These are phyloP conservation scores for Boletellus sp. DNA, from an alignment of 1,284 basidiomycete species.

Conservation along the genomic window DNA sequence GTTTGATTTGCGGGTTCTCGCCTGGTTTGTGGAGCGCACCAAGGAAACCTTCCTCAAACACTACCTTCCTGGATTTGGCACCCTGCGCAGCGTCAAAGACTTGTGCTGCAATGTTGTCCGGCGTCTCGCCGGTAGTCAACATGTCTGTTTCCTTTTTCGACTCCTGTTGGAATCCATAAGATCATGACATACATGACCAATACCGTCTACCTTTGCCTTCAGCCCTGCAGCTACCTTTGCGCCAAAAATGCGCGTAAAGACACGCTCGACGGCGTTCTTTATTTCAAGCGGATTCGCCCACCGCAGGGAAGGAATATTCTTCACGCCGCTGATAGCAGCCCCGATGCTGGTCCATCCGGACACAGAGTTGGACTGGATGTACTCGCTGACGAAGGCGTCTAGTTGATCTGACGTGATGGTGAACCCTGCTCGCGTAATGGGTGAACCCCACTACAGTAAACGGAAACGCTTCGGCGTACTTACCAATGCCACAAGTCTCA, in stretches of 20 bases:
- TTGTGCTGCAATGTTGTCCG: slow-evolving; percentile 31
- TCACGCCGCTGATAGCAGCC: slow-evolving; percentile 67
- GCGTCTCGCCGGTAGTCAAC: slow-evolving; percentile 14
- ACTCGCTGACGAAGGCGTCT: slow-evolving; percentile 55
- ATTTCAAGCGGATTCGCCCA: slow-evolving; percentile 92
- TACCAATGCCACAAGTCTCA: slow-evolving; percentile 84
- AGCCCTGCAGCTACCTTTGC: slow-evolving; percentile 66
- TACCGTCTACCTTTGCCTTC: slow-evolving; percentile 61
- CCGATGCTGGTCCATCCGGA: slow-evolving; percentile 77
- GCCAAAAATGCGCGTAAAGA: slow-evolving; percentile 78
- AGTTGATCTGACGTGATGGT: slow-evolving; percentile 73
- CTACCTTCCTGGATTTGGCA: slow-evolving; percentile 53
- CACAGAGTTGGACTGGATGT: slow-evolving; percentile 54
- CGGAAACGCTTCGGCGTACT: slow-evolving; percentile 30
- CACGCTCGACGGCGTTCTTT: slow-evolving; percentile 81
- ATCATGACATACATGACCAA: background rate
- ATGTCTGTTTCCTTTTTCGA: slow-evolving; percentile 44
- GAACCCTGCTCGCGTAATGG: slow-evolving; percentile 55
- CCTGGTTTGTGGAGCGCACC: slow-evolving; percentile 92
- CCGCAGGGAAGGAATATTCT: slow-evolving; percentile 65
- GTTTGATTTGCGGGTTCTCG: slow-evolving; percentile 86
- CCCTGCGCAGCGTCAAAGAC: slow-evolving; percentile 37
- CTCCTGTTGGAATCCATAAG: slow-evolving; percentile 40
- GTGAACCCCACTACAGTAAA: background rate
- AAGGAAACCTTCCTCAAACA: slow-evolving; percentile 95